These are phyloP conservation scores for Ascomycota sp. DNA, from an alignment of 2,329 filamentous ascomycete genomes.

Conservation along the genomic window DNA sequence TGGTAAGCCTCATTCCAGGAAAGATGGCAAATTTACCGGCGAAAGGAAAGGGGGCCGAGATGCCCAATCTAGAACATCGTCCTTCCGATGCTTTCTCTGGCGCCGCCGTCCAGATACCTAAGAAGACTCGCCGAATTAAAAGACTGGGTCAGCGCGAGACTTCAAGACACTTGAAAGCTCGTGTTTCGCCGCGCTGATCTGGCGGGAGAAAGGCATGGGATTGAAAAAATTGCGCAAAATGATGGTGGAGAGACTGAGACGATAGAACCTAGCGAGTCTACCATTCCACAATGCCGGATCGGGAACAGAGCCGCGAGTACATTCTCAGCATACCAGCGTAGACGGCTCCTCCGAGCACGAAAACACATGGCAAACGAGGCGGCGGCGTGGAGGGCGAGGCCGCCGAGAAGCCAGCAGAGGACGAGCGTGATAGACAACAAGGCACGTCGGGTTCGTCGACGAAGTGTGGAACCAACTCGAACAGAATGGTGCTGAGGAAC, in stretches of 20 bases:
- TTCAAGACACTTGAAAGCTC: too few species aligned
- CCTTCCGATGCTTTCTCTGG: conserved; percentile 3
- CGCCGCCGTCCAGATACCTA: too few species aligned
- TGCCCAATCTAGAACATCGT: conserved; percentile 8
- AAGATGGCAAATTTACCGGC: conserved; percentile 5
- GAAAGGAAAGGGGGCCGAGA: conserved; percentile 6
- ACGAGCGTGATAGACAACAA: conserved; percentile 6
- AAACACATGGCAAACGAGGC: not conserved
- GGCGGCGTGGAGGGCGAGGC: not conserved
- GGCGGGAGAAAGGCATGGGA: conserved; percentile 2
- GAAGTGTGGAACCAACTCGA: conserved; percentile 38
- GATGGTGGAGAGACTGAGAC: too few species aligned
- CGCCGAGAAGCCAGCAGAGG: not conserved
- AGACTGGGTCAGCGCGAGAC: too few species aligned
- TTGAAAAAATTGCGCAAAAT: conserved; percentile 1
- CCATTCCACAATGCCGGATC: not conserved
- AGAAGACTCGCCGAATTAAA: too few species aligned
- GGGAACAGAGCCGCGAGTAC: not conserved
- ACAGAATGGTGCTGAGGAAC: conserved; percentile 19
- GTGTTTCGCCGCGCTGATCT: too few species aligned
- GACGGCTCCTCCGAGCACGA: not conserved
- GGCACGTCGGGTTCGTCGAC: conserved; percentile 37
- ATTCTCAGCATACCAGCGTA: not conserved
- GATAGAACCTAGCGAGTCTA: too few species aligned
- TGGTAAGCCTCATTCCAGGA: conserved; percentile 17